Base-by-base conservation (phyloP, 306 rosid genomes). In the Rosa rugosa region DNA sequence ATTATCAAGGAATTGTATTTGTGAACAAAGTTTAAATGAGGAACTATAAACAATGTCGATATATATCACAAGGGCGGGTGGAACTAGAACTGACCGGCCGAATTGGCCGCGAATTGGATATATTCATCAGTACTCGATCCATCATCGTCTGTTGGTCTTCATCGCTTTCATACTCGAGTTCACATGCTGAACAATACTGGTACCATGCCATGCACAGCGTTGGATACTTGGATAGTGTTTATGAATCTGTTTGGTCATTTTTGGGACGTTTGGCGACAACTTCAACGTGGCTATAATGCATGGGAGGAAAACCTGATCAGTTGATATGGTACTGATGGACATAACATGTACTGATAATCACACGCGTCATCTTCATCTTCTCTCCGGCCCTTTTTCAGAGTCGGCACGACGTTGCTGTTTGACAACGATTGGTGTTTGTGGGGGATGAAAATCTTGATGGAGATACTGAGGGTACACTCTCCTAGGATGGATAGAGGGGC, bases 201-300 rank as follows among this genome's bases (percentile, higher is more conserved):
- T 17, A 17, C 71, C 71, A 12, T 5, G 18, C 20, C 41, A 31
- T 16, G 25, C 27, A 7, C 1, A 66, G 47, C 17, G 70, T 65
- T 34, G 5, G 71, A 66, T 45, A 70, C 45, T 65, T 34, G 5
- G 71, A 66, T 45, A 70, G 38, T 25, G 22, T 4, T 40, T 11
- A 31, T 10, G 27, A 12, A 0, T 64, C 31, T 70, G 86, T 71
- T 46, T 71, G 80, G 17, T 44, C 64, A 16, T 74, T 77, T 82
- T 46, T 0, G 56, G 81, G 71, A 46, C 25, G 46, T 66, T 62
- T 25, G 69, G 36, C 69, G 17, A 23, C 10, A n/a, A 53, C 64
- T 62, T 83, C 79, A 80, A 71, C 67, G 76, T 69, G 64, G 73
- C 78, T 72, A 85, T 87, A 82, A 87, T 78, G 76, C 80, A 80